Conservation (phyloP, 768 basidiomycete species). For the Mycena amicta region DNA sequence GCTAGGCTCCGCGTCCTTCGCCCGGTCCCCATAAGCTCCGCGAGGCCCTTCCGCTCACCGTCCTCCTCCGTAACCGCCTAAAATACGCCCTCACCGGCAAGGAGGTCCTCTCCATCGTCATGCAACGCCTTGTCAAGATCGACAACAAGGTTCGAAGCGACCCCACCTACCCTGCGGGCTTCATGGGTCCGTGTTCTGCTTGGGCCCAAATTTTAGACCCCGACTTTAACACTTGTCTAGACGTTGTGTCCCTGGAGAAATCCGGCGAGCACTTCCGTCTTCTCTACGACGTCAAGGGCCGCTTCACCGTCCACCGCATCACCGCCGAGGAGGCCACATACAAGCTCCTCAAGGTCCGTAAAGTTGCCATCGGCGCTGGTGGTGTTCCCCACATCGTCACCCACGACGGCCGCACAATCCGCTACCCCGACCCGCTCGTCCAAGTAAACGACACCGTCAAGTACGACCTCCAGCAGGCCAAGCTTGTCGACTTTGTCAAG, state of each 20-base stretch:
- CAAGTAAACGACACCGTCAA: conserved; percentile 97
- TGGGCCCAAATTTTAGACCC: too few relatives aligned
- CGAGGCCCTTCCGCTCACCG: conserved; percentile 94
- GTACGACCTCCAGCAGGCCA: conserved; percentile 92
- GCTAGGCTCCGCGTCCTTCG: conserved; percentile 93
- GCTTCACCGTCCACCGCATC: conserved; percentile 99
- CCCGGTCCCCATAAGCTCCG: conserved; percentile 99
- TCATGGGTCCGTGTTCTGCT: conserved; percentile 74
- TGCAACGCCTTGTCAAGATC: conserved; percentile 96
- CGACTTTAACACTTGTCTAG: conserved; percentile 40
- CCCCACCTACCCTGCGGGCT: conserved; percentile 94
- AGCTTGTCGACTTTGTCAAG: conserved; percentile 90
- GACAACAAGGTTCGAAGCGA: conserved; percentile 99
- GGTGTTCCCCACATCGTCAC: conserved; percentile 98
- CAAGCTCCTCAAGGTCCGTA: conserved; percentile 95
- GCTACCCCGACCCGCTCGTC: conserved; percentile 96
- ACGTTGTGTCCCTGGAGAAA: conserved; percentile 96
- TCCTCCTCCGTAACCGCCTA: conserved; percentile 98
- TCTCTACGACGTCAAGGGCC: conserved; percentile 98
- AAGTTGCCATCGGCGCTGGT: conserved; percentile 87
- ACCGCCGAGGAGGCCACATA: conserved; percentile 94
- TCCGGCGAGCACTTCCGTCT: conserved; percentile 99
- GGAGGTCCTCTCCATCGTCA: conserved; percentile 94
- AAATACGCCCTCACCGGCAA: conserved; percentile 98
- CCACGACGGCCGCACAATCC: conserved; percentile 99